Evolutionary conservation across 768 basidiomycete genomes (phyloP), one percentile per base, ranked within the genome.

Genomic region (Dictyophora rubrovolvata): DNA sequence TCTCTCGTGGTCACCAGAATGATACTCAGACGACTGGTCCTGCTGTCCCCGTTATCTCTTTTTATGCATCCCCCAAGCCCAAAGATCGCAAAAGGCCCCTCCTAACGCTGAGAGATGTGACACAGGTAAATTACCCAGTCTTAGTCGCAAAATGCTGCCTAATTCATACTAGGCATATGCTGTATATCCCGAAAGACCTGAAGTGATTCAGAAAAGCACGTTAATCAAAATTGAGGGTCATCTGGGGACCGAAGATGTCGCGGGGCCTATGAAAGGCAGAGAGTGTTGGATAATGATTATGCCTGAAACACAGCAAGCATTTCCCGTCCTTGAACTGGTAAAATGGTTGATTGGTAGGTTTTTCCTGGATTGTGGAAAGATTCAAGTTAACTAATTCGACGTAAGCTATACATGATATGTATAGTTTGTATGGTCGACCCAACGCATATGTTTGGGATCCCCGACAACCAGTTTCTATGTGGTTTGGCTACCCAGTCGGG

Each of bases 151-250:
- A 22, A 3, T 42, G 28, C n/a, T 12, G 42, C 42, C 42, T 42
- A 42, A 42, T 42, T 42, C n/a, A 14, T 42, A 10, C 14, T 91
- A 96, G 72, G 90, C 87, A 17, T 96, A 93, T 67, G 90, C 91
- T 2, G 91, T 99, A 9, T 99, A 93, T 69, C 95, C 95, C 1
- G 95, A 97, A 68, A 81, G 91, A n/a, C 89, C 91, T 10, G 90
- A 93, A 64, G 73, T 96, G 63, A 93, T 98, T 71, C 86, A 79
- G 62, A 77, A 83, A 65, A 93, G 92, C 63, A 93, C 91, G 0
- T 73, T 99, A 63, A 86, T 97, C 74, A 98, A 98, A 69, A 68
- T 97, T 6, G 93, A 97, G 68, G 95, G 92, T 10, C 72, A 78
- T 22, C 79, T 96, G 56, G 87, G 87, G 1, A 84, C 86, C 33